Percentiles rank a stretch among this genome's conserved stretches.
phyloP scores from a whole-genome alignment of 805 yeast species.

The Myxozyma neglecta region DNA sequence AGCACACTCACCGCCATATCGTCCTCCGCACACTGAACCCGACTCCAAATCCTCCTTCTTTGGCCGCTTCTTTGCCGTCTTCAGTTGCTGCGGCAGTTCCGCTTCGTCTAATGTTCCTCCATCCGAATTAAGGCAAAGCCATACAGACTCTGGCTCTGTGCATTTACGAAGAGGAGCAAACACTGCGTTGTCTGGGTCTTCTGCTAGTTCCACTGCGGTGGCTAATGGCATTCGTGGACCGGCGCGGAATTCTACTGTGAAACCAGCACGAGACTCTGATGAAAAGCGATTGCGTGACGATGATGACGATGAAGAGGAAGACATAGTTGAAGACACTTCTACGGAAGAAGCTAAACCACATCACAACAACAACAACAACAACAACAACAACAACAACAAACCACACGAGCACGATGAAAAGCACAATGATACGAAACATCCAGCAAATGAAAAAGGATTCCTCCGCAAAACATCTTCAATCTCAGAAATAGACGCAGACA shows the following conservation, averaged over 20 bases:
- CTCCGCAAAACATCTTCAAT: neutral
- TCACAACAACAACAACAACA: no score
- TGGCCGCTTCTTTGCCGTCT: slow-evolving; percentile 12
- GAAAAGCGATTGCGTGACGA: neutral
- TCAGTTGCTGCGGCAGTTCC: slow-evolving; percentile 15
- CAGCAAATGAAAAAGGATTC: neutral
- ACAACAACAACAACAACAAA: no score
- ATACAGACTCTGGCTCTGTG: neutral
- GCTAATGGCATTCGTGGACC: no score
- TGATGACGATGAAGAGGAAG: neutral
- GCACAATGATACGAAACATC: neutral
- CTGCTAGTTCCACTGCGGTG: neutral
- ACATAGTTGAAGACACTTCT: no score
- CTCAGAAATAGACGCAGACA: neutral
- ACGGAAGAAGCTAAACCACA: no score
- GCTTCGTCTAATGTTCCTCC: neutral
- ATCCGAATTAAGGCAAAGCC: neutral
- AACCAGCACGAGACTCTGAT: neutral
- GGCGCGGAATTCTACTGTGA: slow-evolving; percentile 12
- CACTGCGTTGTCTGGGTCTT: neutral
- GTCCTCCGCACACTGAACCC: neutral
- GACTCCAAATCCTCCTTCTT: slow-evolving; percentile 14
- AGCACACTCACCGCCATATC: neutral
- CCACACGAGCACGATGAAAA: no score
- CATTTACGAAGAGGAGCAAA: neutral